phyloP scores from a whole-genome alignment of 129 eudicot genomes.

The Pittosporum tobira region DNA sequence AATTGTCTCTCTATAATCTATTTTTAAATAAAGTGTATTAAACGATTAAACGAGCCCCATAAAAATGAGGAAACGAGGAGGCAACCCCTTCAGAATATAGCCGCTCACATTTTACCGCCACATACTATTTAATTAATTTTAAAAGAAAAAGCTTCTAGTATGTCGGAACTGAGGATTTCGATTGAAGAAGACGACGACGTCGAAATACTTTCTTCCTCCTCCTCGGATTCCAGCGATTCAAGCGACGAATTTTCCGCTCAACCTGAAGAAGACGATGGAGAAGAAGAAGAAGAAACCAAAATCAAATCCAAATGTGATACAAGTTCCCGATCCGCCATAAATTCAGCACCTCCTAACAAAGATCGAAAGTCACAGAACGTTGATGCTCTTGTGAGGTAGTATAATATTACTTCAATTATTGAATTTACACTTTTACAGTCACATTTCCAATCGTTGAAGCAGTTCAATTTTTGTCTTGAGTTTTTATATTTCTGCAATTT shows the following conservation, averaged over 20 bases:
- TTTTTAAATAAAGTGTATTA: too few relatives aligned
- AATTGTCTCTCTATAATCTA: too few relatives aligned
- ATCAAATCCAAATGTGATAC: constrained; percentile 15
- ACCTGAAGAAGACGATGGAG: constrained; percentile 19
- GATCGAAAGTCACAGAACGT: constrained; percentile 57
- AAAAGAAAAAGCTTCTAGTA: too few relatives aligned
- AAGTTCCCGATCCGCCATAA: constrained; percentile 6
- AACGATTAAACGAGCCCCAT: too few relatives aligned
- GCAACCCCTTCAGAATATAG: too few relatives aligned
- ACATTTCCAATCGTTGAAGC: background rate
- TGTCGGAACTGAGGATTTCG: background rate
- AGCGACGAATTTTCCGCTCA: constrained; percentile 34
- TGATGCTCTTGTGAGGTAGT: constrained; percentile 73
- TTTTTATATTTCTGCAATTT: constrained; percentile 3
- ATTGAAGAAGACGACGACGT: constrained; percentile 22
- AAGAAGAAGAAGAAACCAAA: constrained; percentile 14
- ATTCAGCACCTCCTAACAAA: constrained; percentile 14
- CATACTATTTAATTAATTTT: background rate
- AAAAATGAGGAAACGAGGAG: too few relatives aligned
- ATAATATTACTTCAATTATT: background rate
- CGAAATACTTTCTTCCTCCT: constrained; percentile 29
- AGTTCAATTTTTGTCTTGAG: background rate
- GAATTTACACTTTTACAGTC: background rate
- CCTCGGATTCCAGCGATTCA: constrained; percentile 61
- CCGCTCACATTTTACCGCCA: constrained; percentile 10